Base-by-base conservation (phyloP, 192 early-diverging fungal genomes). In the Physocladia obscura region DNA sequence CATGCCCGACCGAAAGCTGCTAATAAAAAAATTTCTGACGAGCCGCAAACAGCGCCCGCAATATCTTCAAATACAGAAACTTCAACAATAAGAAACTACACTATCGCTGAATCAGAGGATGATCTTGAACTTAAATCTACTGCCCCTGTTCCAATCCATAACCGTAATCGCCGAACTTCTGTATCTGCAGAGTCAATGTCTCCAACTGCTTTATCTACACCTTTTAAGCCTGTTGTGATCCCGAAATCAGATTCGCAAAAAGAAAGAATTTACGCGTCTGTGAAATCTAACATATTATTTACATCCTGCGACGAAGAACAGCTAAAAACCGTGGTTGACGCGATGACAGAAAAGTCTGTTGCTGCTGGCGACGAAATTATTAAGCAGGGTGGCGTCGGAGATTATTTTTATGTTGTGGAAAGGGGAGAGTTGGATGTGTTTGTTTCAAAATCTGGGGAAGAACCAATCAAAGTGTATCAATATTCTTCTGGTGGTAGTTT, bases 351-450 rank as follows among this genome's bases (percentile, higher is more conserved):
- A 79, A 95, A 94, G 78, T 77, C 76, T 1, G 89, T 96, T 19
- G 30, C 52, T 26, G 24, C 76, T 17, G 88, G 86, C 30, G 90
- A 92, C 72, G 85, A 75, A 49, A 83, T 99, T 34, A 97, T 99
- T 69, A 87, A 85, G 48, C 97, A 99, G 75, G 97, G 97, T 48
- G 94, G 86, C 31, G 92, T 96, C 3, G 97, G 95, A 48, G 97
- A 99, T 77, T 99, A 84, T 82, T 99, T 97, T 73, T 99, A 99
- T 74, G 91, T 96, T 5, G 95, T 98, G n/a, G 95, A 99, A 79
- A 85, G 82, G 32, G 97, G 97, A 62, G 86, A 89, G 3, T 86
- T 98, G 76, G 95, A 99, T 60, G 90, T 94, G 32, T 95, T 88
- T 83, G 91, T 98, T 19, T 76, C 83, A 44, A 89, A 90, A 65